Evolutionary conservation across 176 grass and related monocot genomes (phyloP).

Genomic region (Bolboschoenus planiculmis): DNA sequence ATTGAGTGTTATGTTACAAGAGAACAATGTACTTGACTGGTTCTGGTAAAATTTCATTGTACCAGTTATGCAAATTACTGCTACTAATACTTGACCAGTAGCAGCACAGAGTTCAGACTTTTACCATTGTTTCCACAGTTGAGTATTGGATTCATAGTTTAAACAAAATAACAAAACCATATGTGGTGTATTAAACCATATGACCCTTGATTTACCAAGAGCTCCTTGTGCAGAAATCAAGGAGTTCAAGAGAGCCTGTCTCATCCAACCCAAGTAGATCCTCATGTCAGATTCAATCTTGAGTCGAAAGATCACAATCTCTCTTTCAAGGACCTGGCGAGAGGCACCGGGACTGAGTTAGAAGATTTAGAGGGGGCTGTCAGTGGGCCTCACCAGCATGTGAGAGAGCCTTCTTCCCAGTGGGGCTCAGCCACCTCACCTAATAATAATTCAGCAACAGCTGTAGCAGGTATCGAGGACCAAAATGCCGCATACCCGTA

Average conservation of each 20-base stretch:
- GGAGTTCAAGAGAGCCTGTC: slow-evolving; percentile 7
- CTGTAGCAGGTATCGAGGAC: slow-evolving; percentile 45
- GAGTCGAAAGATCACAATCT: slow-evolving; percentile 33
- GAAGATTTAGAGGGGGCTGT: slow-evolving; percentile 40
- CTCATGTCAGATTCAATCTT: slow-evolving; percentile 27
- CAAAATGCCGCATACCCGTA: slow-evolving; percentile 51
- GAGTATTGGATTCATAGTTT: background rate
- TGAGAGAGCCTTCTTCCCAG: slow-evolving; percentile 40
- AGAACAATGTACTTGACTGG: background rate
- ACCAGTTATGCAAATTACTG: background rate
- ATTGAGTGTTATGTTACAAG: slow-evolving; percentile 3
- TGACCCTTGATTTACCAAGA: background rate
- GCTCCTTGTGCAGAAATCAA: slow-evolving; percentile 4
- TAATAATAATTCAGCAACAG: slow-evolving; percentile 16
- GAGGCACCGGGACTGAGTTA: slow-evolving; percentile 20
- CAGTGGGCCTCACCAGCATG: slow-evolving; percentile 24
- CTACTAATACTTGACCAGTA: background rate
- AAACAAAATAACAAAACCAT: background rate
- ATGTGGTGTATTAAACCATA: no score
- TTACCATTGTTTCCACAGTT: background rate
- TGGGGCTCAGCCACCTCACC: slow-evolving; percentile 57
- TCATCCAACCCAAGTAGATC: background rate
- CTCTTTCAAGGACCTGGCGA: slow-evolving; percentile 46
- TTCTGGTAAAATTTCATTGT: background rate
- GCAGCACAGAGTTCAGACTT: background rate